Conservation (phyloP, 352 stramenopile species). For the Globisporangium lucens region DNA sequence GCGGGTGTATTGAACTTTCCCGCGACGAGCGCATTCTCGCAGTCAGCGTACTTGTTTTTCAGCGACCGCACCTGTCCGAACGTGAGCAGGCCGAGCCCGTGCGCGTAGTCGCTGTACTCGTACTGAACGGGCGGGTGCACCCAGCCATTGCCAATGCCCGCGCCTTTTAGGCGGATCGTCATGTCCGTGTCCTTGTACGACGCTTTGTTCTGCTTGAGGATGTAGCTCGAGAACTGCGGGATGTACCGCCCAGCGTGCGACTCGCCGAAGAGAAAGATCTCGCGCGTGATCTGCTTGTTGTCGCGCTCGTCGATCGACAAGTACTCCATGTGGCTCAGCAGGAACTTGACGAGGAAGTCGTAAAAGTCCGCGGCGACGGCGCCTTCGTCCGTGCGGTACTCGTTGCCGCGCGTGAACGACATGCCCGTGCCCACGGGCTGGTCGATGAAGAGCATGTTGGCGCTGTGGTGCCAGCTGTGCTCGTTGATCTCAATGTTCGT, state of each 20-base stretch:
- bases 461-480: conserved; percentile 69
- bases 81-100: conserved; percentile 90
- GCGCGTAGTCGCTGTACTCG: conserved; percentile 92
- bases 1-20: conserved; percentile 65
- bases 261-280: conserved; percentile 95
- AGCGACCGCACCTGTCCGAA: conserved; percentile 70
- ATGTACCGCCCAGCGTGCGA: conserved; percentile 98
- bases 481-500: conserved; percentile 58
- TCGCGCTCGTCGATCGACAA: conserved; percentile 40
- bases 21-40: conserved; percentile 63
- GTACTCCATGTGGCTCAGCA: conserved; percentile 83
- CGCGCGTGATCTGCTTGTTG: conserved; percentile 43
- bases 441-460: conserved; percentile 84
- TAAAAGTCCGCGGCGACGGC: conserved; percentile 87
- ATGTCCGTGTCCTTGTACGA: conserved; percentile 19
- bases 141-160: conserved; percentile 98
- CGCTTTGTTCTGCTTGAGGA: conserved; percentile 85
- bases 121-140: conserved; percentile 96
- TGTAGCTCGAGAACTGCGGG: conserved; percentile 93
- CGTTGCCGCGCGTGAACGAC: conserved; percentile 58
- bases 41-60: conserved; percentile 61
- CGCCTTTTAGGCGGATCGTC: conserved; percentile 73
- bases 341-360: conserved; percentile 92
- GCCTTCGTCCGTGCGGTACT: conserved; percentile 45
- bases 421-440: conserved; percentile 81